These are phyloP conservation scores for Chaetomidium leptoderma DNA, from an alignment of 495 filamentous ascomycete species.

Conservation along the genomic window DNA sequence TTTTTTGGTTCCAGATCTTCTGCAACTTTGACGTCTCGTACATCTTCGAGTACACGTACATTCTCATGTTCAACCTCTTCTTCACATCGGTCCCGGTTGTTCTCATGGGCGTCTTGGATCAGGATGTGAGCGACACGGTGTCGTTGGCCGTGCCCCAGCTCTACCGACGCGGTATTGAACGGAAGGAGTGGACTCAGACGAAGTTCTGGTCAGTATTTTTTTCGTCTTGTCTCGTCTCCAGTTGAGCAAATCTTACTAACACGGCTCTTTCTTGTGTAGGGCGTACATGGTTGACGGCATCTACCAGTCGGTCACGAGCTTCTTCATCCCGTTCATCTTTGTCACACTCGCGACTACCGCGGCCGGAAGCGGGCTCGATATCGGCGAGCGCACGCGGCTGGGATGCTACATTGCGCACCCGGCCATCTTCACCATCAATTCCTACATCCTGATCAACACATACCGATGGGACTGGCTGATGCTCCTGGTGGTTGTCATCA, in stretches of 20 bases:
- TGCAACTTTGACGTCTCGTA: slow-evolving; percentile 94
- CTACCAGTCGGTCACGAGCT: slow-evolving; percentile 89
- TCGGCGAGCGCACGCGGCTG: slow-evolving; percentile 74
- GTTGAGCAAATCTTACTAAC: slow-evolving; percentile 13
- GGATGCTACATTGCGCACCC: slow-evolving; percentile 77
- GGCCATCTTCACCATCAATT: slow-evolving; percentile 79
- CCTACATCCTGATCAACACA: slow-evolving; percentile 91
- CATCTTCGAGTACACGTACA: slow-evolving; percentile 96
- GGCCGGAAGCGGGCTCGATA: slow-evolving; percentile 61
- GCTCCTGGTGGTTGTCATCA: slow-evolving; percentile 70
- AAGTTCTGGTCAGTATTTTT: slow-evolving; percentile 81
- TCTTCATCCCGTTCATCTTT: slow-evolving; percentile 85
- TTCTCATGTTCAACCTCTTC: slow-evolving; percentile 90
- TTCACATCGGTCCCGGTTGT: slow-evolving; percentile 96
- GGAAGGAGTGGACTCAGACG: slow-evolving; percentile 90
- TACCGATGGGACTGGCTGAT: slow-evolving; percentile 98
- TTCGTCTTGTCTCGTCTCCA: background rate
- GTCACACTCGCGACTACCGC: slow-evolving; percentile 64
- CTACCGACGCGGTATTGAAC: slow-evolving; percentile 93
- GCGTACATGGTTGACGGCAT: slow-evolving; percentile 91
- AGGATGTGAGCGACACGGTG: slow-evolving; percentile 92
- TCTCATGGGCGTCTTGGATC: slow-evolving; percentile 94
- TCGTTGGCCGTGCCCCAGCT: slow-evolving; percentile 92
- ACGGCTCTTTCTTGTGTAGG: slow-evolving; percentile 55
- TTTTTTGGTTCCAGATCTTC: slow-evolving; percentile 98